phyloP scores from a whole-genome alignment of 2,329 filamentous ascomycete species.

The Pezicula neosporulosa region DNA sequence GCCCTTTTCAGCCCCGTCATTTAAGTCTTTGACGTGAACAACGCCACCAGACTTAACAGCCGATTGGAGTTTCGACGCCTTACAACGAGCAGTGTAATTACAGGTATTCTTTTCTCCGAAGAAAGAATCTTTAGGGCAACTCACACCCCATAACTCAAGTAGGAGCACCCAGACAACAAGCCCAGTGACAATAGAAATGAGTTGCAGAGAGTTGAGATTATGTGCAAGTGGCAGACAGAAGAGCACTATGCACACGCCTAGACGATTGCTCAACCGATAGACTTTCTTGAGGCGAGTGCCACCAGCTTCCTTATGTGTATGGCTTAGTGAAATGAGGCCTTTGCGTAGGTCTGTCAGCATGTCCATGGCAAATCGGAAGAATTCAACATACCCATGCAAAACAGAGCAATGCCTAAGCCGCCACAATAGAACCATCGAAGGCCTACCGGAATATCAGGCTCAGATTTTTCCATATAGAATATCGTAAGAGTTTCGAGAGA shows the following conservation, averaged over 20 bases:
- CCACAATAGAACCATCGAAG: slow-evolving; percentile 62
- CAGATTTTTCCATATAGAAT: slow-evolving; percentile 44
- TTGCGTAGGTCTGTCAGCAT: slow-evolving; percentile 1
- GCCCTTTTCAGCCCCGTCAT: not conserved
- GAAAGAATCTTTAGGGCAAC: slow-evolving; percentile 41
- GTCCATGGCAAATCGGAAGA: not conserved
- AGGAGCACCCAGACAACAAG: slow-evolving; percentile 42
- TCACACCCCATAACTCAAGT: slow-evolving; percentile 47
- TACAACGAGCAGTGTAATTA: slow-evolving; percentile 40
- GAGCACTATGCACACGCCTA: slow-evolving; percentile 46
- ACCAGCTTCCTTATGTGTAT: slow-evolving; percentile 51
- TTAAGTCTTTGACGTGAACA: not conserved
- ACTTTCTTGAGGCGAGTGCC: slow-evolving; percentile 46
- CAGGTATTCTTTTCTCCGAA: slow-evolving; percentile 34
- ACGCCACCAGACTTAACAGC: not conserved
- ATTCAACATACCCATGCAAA: slow-evolving; percentile 40
- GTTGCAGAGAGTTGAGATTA: slow-evolving; percentile 39
- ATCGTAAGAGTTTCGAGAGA: slow-evolving; percentile 46
- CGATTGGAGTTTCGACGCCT: slow-evolving; percentile 29
- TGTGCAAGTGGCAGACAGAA: slow-evolving; percentile 51
- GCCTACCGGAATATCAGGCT: slow-evolving; percentile 45
- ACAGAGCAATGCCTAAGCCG: slow-evolving; percentile 53
- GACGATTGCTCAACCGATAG: slow-evolving; percentile 47
- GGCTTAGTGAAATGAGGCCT: slow-evolving; percentile 48
- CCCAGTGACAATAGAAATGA: slow-evolving; percentile 42